Base-by-base conservation (phyloP, 1,139 yeast genomes). In the Yamadazyma dushanensis region DNA sequence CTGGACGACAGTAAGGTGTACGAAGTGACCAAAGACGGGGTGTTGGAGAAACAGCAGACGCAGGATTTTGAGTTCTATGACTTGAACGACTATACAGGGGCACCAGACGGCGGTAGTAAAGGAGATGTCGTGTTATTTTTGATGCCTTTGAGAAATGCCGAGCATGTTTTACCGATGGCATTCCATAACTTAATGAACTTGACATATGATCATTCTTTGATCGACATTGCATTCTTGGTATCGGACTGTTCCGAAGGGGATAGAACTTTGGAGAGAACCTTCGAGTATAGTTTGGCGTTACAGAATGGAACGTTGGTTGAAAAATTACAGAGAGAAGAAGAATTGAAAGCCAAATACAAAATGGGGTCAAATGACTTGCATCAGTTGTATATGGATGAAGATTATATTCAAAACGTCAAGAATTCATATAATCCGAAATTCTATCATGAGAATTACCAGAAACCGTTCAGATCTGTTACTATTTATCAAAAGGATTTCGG, bases 401-500 rank as follows among this genome's bases (percentile, higher is more conserved):
- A 69, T 28, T 84, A 84, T 57, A 67, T 80, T 51, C 73, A 74
- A 19, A 66, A 65, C 41, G 81, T 83, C 16, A 59, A 70, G 40
- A 59, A 66, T 30, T 80, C 89, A 1, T 83, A 80, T 52, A 66
- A 67, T 16, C 86, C 88, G 3, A 78, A 69, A 49, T 45, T 52
- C 10, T 69, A 64, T 45, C 90, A 83, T 54, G 57, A 63, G 20
- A 80, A 80, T 41, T 83, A 80, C 48, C 66, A 73, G 38, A 77
- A 76, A 49, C 95, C 90, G 1, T 87, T 86, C 65, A 69, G 94
- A 46, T 76, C 83, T 7, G 79, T 86, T 11, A 83, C 86, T 39
- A 83, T 87, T 29, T 85, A 75, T 60, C 78, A 80, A 47, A 87
- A 87, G 54, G 94, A 88, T 59, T 88, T 88, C 54, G 96, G 96